Evolutionary conservation across 2,329 filamentous ascomycete genomes (phyloP).

Genomic region (Fusarium robinianum): DNA sequence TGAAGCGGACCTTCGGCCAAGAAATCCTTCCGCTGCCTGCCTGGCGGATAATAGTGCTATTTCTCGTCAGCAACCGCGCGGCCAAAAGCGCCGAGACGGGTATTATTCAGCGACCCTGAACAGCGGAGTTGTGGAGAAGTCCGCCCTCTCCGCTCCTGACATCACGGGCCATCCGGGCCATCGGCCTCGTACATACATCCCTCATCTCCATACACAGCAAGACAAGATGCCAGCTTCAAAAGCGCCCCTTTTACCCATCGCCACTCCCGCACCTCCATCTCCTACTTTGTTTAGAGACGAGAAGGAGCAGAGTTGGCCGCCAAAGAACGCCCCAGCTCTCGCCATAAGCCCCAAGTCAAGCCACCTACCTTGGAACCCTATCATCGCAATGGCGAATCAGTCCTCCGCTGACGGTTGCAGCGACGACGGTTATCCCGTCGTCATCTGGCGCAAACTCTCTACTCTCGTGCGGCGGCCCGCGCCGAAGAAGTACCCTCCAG

Average conservation of each 20-base stretch:
- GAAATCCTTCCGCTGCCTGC: background rate
- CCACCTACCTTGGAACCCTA: background rate
- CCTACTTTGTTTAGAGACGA: too few relatives aligned
- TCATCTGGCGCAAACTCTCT: slow-evolving; percentile 35
- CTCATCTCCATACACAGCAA: background rate
- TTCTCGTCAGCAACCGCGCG: slow-evolving; percentile 2
- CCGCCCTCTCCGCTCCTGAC: slow-evolving; percentile 23
- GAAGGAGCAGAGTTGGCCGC: too few relatives aligned
- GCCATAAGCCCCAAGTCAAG: slow-evolving; percentile 12
- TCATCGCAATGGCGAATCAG: slow-evolving; percentile 22
- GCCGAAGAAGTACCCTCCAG: slow-evolving; percentile 35
- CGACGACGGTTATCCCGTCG: slow-evolving; percentile 17
- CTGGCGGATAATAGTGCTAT: background rate
- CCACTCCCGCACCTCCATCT: too few relatives aligned
- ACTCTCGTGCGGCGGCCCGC: slow-evolving; percentile 25
- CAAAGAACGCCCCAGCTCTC: slow-evolving; percentile 1
- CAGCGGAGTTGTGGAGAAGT: slow-evolving; percentile 8
- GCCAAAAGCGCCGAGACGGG: too few relatives aligned
- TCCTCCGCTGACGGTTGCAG: slow-evolving; percentile 3
- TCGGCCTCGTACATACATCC: slow-evolving; percentile 8
- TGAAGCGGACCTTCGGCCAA: slow-evolving; percentile 19
- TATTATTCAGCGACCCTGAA: slow-evolving; percentile 26
- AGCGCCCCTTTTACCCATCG: too few relatives aligned
- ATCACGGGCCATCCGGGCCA: slow-evolving; percentile 4
- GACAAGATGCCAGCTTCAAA: background rate